These are phyloP conservation scores for Paracoccidioides lutzii DNA, from an alignment of 2,329 filamentous ascomycete genomes.

Conservation along the genomic window DNA sequence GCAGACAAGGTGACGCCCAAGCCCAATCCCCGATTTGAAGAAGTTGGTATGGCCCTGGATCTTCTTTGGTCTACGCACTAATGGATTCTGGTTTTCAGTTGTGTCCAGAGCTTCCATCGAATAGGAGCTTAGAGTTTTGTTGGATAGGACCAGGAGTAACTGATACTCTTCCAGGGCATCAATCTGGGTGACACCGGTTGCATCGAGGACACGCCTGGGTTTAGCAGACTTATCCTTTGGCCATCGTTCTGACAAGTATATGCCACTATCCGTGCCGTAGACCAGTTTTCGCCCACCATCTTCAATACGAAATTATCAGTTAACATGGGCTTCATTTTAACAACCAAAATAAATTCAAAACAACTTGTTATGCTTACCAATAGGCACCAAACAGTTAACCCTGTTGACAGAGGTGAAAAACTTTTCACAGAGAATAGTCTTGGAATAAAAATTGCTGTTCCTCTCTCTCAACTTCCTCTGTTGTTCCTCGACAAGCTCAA, in stretches of 20 bases:
- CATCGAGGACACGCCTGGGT: conserved; percentile 75
- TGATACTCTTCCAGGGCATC: conserved; percentile 94
- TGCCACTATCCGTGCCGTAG: conserved; percentile 85
- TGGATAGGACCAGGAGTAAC: conserved; percentile 77
- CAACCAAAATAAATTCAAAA: neutral
- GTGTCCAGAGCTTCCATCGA: conserved; percentile 74
- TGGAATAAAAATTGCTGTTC: conserved; percentile 55
- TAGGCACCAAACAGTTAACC: conserved; percentile 89
- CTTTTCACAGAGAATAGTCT: conserved; percentile 60
- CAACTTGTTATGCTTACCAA: conserved; percentile 45
- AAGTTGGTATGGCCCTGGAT: conserved; percentile 97
- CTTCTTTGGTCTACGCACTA: conserved; percentile 81
- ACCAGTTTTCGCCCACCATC: conserved; percentile 92
- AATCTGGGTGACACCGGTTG: conserved; percentile 79
- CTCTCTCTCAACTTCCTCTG: conserved; percentile 72
- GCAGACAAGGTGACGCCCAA: conserved; percentile 87
- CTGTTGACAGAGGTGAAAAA: conserved; percentile 84
- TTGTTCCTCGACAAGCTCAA: conserved; percentile 85
- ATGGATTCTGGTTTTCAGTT: conserved; percentile 57
- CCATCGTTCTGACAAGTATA: conserved; percentile 84
- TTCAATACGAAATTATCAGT: conserved; percentile 22
- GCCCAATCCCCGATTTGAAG: conserved; percentile 92
- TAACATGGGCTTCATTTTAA: neutral
- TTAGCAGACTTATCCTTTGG: conserved; percentile 61
- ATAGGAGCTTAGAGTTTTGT: conserved; percentile 87